Evolutionary conservation across 345 rosid species (phyloP), one percentile per base, ranked within the genome.

Genomic region (Moricandia arvensis): DNA sequence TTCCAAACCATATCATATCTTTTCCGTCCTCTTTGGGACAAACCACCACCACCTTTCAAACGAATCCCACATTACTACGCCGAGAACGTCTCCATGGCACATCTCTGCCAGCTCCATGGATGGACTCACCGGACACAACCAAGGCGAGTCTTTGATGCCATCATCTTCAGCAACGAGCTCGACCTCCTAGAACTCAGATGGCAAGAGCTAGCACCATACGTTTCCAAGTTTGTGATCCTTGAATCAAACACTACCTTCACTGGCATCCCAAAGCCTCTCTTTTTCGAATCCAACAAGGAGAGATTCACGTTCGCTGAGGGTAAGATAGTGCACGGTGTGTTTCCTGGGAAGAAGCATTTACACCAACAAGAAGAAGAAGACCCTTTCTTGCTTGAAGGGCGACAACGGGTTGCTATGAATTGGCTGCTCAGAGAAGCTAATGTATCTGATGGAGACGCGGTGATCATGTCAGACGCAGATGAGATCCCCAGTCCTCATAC

Each of bases 201-300:
- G 96, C 89, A 41, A 0, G 99, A 91, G 80, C 88, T 94, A 21
- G 41, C 76, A 38, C 97, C 97, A 2, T 84, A 84, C 64, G 80
- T 91, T 4, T 68, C 91, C 6, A 90, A 89, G 53, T 94, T 94
- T 67, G 83, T 91, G 4, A 85, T 94, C 65, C 86, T 92, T 0
- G 99, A 94, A 79, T 87, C 97, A 0, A 88, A 89, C 67, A 89
- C 93, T 63, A 94, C 97, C 6, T 94, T 94, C 86, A 95, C 99
- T 0, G 99, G 97, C 67, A 87, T 87, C 62, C 90, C 79, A 0
- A 95, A 95, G 63, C 97, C 97, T 31, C 87, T 90, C 4, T 81
- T 80, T 66, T 92, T 90, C 45, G 79, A 81, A 4, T 76, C 83
- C 1, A 89, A 88, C 80, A 83, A 55, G 34, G 85, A 57, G 11